Percentiles rank a stretch among this genome's conserved stretches.
phyloP scores from a whole-genome alignment of 192 early-diverging fungal genomes.

The Borealophlyctis nickersoniae region DNA sequence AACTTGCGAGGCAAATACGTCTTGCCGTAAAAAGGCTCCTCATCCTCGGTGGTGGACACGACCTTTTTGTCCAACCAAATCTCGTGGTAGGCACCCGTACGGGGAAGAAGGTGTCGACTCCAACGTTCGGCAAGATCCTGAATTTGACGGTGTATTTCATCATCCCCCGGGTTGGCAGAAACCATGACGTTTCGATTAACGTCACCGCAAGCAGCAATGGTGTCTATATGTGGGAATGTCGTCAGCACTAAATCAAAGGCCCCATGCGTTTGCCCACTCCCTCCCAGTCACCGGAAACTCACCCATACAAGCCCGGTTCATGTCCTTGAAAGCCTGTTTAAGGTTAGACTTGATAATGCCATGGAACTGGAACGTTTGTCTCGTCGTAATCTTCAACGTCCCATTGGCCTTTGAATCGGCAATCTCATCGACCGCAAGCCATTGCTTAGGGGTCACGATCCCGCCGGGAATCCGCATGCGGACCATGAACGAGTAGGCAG shows the following conservation, averaged over 20 bases:
- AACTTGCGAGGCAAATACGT: constrained; percentile 97
- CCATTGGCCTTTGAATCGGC: constrained; percentile 80
- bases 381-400: constrained; percentile 91
- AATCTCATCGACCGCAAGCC: constrained; percentile 92
- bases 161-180: constrained; percentile 79
- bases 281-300: background rate
- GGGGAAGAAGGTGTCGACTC: constrained; percentile 76
- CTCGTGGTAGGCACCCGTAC: constrained; percentile 91
- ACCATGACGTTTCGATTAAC: constrained; percentile 97
- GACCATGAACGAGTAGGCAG: constrained; percentile 95
- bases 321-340: constrained; percentile 83
- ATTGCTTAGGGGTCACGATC: constrained; percentile 82
- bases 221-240: constrained; percentile 45
- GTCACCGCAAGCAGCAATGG: constrained; percentile 95
- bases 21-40: constrained; percentile 88
- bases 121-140: constrained; percentile 68
- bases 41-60: constrained; percentile 76
- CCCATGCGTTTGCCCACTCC: background rate
- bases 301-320: constrained; percentile 83
- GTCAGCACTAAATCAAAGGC: constrained; percentile 1
- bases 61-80: constrained; percentile 94
- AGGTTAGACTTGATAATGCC: constrained; percentile 90
- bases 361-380: constrained; percentile 97
- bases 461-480: constrained; percentile 93
- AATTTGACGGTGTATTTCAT: constrained; percentile 77